A percentile compares a stretch with the other conserved stretches of the same genome.
phyloP scores from a whole-genome alignment of 106 monocot genomes.

The Ottelia alismoides region DNA sequence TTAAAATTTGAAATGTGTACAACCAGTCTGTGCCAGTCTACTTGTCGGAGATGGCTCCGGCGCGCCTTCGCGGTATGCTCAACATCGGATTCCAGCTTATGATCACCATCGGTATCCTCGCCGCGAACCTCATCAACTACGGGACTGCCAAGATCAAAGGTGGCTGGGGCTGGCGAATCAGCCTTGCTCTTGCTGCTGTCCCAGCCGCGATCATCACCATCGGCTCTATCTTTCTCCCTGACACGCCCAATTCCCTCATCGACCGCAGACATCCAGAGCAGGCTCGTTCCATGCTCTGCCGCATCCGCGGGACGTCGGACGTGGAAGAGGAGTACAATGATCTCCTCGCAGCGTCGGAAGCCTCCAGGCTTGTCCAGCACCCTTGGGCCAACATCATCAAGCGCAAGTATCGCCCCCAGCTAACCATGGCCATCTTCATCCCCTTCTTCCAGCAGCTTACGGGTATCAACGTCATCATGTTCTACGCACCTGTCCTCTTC shows the following conservation, averaged over 20 bases:
- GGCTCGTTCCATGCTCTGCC: slow-evolving; percentile 29
- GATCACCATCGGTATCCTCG: slow-evolving; percentile 60
- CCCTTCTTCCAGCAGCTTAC: slow-evolving; percentile 84
- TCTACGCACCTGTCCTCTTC: slow-evolving; percentile 82
- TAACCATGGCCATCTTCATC: slow-evolving; percentile 54
- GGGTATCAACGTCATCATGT: slow-evolving; percentile 80
- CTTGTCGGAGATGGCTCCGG: slow-evolving; percentile 76
- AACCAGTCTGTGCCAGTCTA: slow-evolving; percentile 72
- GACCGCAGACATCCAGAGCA: slow-evolving; percentile 37
- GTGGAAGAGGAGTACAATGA: slow-evolving; percentile 42
- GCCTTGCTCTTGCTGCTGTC: slow-evolving; percentile 48
- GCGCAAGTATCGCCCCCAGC: slow-evolving; percentile 41
- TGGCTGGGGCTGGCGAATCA: slow-evolving; percentile 60
- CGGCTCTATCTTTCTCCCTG: slow-evolving; percentile 50
- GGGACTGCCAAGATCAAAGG: slow-evolving; percentile 51
- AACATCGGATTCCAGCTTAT: slow-evolving; percentile 70
- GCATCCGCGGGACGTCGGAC: slow-evolving; percentile 52
- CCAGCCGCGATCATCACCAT: slow-evolving; percentile 61
- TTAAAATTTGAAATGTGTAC: too few species aligned
- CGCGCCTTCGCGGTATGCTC: slow-evolving; percentile 45
- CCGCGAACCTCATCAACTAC: slow-evolving; percentile 60
- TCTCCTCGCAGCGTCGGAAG: slow-evolving; percentile 35
- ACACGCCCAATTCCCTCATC: slow-evolving; percentile 74
- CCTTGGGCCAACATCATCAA: slow-evolving; percentile 28
- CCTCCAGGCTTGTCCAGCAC: slow-evolving; percentile 34